Base-by-base conservation (phyloP, 2,329 filamentous ascomycete species). In the Fusarium pseudoanthophilum region DNA sequence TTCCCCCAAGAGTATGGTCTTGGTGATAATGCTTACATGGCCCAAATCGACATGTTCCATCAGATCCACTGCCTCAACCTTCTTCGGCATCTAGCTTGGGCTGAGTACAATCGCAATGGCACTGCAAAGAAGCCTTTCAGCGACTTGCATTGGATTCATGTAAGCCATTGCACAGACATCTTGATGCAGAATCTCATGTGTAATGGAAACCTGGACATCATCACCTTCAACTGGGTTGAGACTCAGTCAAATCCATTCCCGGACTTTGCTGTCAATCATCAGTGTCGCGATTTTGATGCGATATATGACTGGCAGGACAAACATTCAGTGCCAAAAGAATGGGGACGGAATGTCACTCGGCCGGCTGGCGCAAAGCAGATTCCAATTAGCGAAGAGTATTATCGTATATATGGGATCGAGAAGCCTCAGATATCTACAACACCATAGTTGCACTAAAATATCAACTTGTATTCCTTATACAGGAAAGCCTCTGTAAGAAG, bases 251-350 rank as follows among this genome's bases (percentile, higher is more conserved):
- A 66, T 20, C 64, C 64, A 2, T 66, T 66, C 6, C 64, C 64
- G 2, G 64, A 66, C 26, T 66, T 66, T 58, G 64, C 14, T 15
- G 64, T 66, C 15, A 66, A 37, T 2, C 64, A 66, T 49, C 49
- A 58, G n/a, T 66, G 64, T 16, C 43, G 60, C 4, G 64, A 66
- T 4, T 66, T 66, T 7, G 18, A 66, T 49, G 60, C 60, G 16
- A 66, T 66, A 58, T 58, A 65, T 8, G 37, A 66, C 8, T 66
- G 64, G 64, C 64, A 66, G 26, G 60, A 66, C 21, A 65, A 58
- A 11, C 42, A 66, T 21, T 58, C 64, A 21, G 60, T 66, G 4
- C 64, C 64, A 20, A 51, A 51, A 21, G 64, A 66, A 15, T 66
- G 60, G 64, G 64, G 60, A 0, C 30, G 64, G 14, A 66, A 66